Evolutionary conservation across 345 rosid species (phyloP), one percentile per base, ranked within the genome.

Genomic region (Balakata baccata): DNA sequence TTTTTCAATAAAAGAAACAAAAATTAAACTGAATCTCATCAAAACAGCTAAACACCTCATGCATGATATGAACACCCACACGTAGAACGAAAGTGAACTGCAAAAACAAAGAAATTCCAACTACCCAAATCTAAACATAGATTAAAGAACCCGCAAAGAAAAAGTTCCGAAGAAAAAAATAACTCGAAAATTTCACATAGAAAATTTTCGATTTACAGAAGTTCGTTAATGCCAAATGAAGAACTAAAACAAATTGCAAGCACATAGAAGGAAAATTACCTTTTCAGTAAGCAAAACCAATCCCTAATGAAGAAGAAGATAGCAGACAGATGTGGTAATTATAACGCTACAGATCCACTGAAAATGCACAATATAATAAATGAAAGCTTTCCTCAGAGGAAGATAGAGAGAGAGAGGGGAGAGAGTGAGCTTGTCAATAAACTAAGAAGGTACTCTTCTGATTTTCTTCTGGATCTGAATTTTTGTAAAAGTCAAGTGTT

Each of bases 161-260:
- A 29, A 29, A 29, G 34, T 29, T 43, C 47, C 3, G 20, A 57
- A 7, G 11, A 22, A 57, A 57, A 7, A 23, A 29, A 29, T n/a
- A 29, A 29, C 34, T 38, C 11, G 9, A 18, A n/a, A 41, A 43
- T 18, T n/a, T 41, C 16, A 64, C 7, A 43, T 43, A 2, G 34
- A 47, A 47, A 23, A 67, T 49, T 67, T 64, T 3, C 68, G 23
- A 38, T 7, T 16, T 64, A 50, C 22, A 67, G 50, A 67, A 66
- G 70, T 47, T 66, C 12, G 70, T 66, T 9, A 66, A 17, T 46
- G 34, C 34, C 34, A 45, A 65, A 10, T 8, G 13, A 65, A 43
- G 13, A 45, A 43, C 11, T 3, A 65, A 7, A 66, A 0, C 25
- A 7, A 47, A 63, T 3, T 17, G 17, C 58, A 63, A 63, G 6